Conservation (phyloP, 208 protist species). For the Naegleria gruberi region DNA sequence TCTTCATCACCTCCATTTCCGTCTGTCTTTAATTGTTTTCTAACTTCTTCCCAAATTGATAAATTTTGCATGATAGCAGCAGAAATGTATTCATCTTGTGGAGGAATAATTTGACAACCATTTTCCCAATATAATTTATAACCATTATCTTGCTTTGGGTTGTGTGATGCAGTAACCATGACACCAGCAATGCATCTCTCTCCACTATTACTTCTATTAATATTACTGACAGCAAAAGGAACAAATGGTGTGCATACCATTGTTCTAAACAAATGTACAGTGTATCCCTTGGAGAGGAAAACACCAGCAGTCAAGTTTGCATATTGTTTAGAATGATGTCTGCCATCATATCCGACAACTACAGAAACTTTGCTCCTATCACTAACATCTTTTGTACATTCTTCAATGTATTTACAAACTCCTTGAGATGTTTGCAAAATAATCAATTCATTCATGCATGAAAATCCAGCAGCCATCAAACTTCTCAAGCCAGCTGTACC, state of each 20-base stretch:
- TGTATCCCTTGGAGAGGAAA: conserved; percentile 61
- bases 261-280: conserved; percentile 66
- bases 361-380: conserved; percentile 39
- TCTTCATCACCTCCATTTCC: background rate
- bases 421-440: conserved; percentile 88
- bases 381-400: background rate
- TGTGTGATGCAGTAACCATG: conserved; percentile 98
- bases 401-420: conserved; percentile 50
- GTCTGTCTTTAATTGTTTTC: background rate
- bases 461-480: conserved; percentile 79
- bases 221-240: conserved; percentile 55
- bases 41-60: conserved; percentile 49
- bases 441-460: conserved; percentile 89
- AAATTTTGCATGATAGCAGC: conserved; percentile 71
- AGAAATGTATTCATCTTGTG: conserved; percentile 83
- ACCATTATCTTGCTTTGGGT: conserved; percentile 97
- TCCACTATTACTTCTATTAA: conserved; percentile 1
- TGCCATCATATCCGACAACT: conserved; percentile 86
- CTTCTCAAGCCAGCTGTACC: conserved; percentile 86
- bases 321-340: conserved; percentile 78
- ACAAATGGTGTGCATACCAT: conserved; percentile 85
- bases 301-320: conserved; percentile 70
- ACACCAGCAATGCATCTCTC: conserved; percentile 64
- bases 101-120: conserved; percentile 85
- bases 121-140: conserved; percentile 97